Evolutionary conservation across 1,284 basidiomycete genomes (phyloP), one percentile per base, ranked within the genome.

Genomic region (Wolfiporia cocos): DNA sequence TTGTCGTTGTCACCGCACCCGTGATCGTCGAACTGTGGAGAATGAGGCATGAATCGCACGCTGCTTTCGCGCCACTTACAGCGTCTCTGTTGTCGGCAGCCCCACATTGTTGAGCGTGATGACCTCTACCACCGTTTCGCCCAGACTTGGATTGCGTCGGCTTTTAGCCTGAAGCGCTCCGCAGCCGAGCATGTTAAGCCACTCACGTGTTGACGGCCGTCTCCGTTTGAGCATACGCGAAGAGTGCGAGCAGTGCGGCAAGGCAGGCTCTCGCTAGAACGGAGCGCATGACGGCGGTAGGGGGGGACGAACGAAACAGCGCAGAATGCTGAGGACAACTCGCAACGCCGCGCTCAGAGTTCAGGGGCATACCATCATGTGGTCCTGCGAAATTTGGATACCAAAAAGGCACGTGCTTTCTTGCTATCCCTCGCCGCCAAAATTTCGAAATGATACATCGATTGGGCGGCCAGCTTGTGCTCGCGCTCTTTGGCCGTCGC

Each of bases 111-210:
- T 68, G 15, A 63, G 52, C 7, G 75, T 72, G 43, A 78, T 41
- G 35, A 71, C 64, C 47, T 78, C 69, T 24, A 82, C 69, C 35
- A 86, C 62, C 0, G 78, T 71, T 20, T 67, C 53, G 10, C 81
- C 83, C 34, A 60, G 56, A 4, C 78, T 83, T 41, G 22, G 20
- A 15, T n/a, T 29, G 46, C 32, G 17, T 36, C 7, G 37, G 26
- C 7, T 20, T 17, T 28, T 15, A 41, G 34, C 17, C n/a, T 12
- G 21, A 19, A n/a, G n/a, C 23, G 19, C 11, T 6, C 10, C 23
- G 19, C 11, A 19, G 14, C 10, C 20, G 19, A 12, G 3, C 20
- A 39, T 19, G 30, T 22, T 43, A 20, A 33, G 38, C 21, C 17
- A 61, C 71, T 53, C 56, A 76, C 79, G 40, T 54, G 54, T 78